A percentile compares a stretch with the other conserved stretches of the same genome.
phyloP scores from a whole-genome alignment of 202 grass and related monocot genomes.

The Schoenoplectus tabernaemontani region DNA sequence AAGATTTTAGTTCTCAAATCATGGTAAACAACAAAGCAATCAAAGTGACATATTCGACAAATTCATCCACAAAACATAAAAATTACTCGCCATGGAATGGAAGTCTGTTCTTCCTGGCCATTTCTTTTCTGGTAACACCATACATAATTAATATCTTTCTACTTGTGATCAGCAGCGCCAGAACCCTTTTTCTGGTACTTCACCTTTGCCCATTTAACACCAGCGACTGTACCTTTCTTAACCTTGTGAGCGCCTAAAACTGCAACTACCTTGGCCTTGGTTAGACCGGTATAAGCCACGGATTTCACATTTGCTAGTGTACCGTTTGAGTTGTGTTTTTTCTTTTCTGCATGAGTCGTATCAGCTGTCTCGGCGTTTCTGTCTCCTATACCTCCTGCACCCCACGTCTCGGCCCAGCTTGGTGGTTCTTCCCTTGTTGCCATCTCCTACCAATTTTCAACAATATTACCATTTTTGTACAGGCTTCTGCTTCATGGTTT shows the following conservation, averaged over 20 bases:
- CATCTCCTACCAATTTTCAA: conserved; percentile 25
- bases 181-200: conserved; percentile 43
- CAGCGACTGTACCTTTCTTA: conserved; percentile 34
- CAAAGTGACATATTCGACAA: background rate
- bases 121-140: background rate
- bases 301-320: conserved; percentile 36
- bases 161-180: background rate
- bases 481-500: background rate
- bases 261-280: conserved; percentile 41
- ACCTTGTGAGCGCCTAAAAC: conserved; percentile 39
- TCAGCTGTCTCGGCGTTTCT: background rate
- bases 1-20: background rate
- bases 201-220: conserved; percentile 47
- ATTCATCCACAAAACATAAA: conserved; percentile 14
- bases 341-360: background rate
- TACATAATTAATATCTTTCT: background rate
- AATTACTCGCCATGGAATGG: background rate
- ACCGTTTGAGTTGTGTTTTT: conserved; percentile 4
- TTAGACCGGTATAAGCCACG: conserved; percentile 21
- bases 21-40: background rate
- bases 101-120: background rate
- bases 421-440: conserved; percentile 25
- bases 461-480: background rate
- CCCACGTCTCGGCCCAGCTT: conserved; percentile 32
- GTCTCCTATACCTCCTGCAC: conserved; percentile 16